phyloP scores from a whole-genome alignment of 192 early-diverging fungal genomes.

The Mortierella claussenii region DNA sequence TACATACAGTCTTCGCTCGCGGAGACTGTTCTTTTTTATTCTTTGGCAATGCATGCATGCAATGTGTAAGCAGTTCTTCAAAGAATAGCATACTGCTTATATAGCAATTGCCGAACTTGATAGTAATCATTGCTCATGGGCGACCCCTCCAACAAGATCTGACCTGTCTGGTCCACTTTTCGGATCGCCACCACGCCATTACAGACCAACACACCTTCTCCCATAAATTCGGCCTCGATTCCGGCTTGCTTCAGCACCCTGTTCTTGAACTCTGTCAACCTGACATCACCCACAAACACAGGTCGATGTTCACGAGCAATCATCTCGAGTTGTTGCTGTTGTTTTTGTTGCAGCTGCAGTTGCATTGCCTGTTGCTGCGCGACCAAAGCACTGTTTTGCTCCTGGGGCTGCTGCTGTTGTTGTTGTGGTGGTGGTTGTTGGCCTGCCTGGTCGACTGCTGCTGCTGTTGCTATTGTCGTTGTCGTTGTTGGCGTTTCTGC shows the following conservation, averaged over 20 bases:
- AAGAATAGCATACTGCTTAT: constrained; percentile 78
- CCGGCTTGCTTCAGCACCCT: constrained; percentile 76
- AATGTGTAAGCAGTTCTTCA: constrained; percentile 26
- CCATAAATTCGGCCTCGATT: constrained; percentile 83
- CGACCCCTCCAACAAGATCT: constrained; percentile 26
- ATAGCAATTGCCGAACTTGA: constrained; percentile 73
- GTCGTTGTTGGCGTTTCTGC: neutral
- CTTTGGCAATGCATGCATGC: neutral
- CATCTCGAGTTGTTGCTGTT: constrained; percentile 42
- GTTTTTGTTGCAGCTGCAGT: constrained; percentile 29
- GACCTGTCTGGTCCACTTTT: constrained; percentile 55
- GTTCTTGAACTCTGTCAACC: constrained; percentile 82
- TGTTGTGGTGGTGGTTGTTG: neutral
- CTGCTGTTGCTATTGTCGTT: neutral
- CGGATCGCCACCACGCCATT: constrained; percentile 78
- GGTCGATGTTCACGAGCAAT: constrained; percentile 62
- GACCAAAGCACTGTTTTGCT: too few relatives aligned
- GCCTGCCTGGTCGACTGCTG: constrained; percentile 1
- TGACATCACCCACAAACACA: constrained; percentile 87
- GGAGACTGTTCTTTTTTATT: neutral
- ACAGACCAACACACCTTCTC: constrained; percentile 86
- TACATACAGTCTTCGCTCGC: too few relatives aligned
- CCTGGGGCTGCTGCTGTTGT: too few relatives aligned
- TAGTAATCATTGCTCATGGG: constrained; percentile 75
- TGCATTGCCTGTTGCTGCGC: constrained; percentile 9